A percentile compares a stretch with the other conserved stretches of the same genome.
phyloP scores from a whole-genome alignment of 768 basidiomycete species.

The Cubamyces sp. region DNA sequence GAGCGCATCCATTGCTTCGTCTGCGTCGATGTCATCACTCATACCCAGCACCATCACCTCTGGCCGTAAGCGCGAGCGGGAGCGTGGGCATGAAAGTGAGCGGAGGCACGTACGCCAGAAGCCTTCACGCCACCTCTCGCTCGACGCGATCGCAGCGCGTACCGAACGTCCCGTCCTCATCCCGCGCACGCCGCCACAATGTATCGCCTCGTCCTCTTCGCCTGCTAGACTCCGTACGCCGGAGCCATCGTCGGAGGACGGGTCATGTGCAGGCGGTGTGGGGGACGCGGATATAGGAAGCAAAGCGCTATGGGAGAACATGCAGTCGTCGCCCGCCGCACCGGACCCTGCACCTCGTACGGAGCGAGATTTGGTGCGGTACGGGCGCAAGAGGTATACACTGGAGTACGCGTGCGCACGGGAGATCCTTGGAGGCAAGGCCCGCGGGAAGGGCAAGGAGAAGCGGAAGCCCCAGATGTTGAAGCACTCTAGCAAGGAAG shows the following conservation, averaged over 20 bases:
- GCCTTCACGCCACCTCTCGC: slow-evolving; percentile 32
- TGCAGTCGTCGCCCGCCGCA: slow-evolving; percentile 36
- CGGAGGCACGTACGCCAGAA: slow-evolving; percentile 19
- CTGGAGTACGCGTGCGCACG: slow-evolving; percentile 45
- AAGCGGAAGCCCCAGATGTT: slow-evolving; percentile 13
- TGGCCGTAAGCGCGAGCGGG: slow-evolving; percentile 11
- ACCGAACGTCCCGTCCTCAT: slow-evolving; percentile 33
- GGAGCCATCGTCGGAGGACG: slow-evolving; percentile 4
- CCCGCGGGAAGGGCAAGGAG: background rate
- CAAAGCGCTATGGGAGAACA: slow-evolving; percentile 34
- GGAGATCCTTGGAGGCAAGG: slow-evolving; percentile 17
- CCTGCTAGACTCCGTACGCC: slow-evolving; percentile 25
- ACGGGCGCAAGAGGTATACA: slow-evolving; percentile 31
- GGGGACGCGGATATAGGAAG: background rate
- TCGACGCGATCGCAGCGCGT: slow-evolving; percentile 40
- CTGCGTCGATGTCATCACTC: background rate
- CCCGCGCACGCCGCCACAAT: slow-evolving; percentile 32
- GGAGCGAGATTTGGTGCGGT: slow-evolving; percentile 35
- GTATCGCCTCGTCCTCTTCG: slow-evolving; percentile 24
- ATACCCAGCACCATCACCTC: background rate
- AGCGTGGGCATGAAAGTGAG: slow-evolving; percentile 13
- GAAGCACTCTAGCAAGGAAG: background rate
- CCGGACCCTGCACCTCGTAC: slow-evolving; percentile 21
- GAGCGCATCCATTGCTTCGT: slow-evolving; percentile 2
- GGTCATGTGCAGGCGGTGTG: background rate